Evolutionary conservation across 164 flowering plant species (phyloP).

Genomic region (Stephania japonica): DNA sequence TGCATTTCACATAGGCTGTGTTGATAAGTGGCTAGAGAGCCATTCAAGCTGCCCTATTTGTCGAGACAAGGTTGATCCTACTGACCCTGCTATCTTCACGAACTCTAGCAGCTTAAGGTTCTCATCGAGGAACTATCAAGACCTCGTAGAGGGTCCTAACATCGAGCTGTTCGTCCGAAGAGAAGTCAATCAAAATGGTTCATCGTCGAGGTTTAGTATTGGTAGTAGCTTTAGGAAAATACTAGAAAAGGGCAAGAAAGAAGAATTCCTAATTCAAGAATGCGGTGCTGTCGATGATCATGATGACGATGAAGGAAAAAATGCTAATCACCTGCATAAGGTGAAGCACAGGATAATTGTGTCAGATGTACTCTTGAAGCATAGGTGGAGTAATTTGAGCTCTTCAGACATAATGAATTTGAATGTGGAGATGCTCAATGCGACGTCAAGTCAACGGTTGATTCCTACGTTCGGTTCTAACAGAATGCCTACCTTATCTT

Average conservation of each 20-base stretch:
- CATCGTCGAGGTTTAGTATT: constrained; percentile 33
- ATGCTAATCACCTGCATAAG: constrained; percentile 28
- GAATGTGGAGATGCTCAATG: constrained; percentile 57
- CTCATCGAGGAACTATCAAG: constrained; percentile 29
- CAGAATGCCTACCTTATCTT: constrained; percentile 29
- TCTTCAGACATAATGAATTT: constrained; percentile 67
- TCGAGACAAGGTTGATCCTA: constrained; percentile 40
- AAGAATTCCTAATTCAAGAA: constrained; percentile 20
- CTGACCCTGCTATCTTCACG: constrained; percentile 34
- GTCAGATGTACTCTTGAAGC: constrained; percentile 55
- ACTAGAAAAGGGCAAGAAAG: constrained; percentile 12
- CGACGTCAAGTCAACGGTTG: constrained; percentile 23
- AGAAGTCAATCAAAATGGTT: constrained; percentile 14
- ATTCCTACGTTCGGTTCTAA: too few species aligned
- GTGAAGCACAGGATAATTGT: constrained; percentile 55
- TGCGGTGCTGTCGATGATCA: constrained; percentile 1
- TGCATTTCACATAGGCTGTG: constrained; percentile 76
- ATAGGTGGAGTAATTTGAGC: constrained; percentile 73
- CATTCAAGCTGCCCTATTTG: constrained; percentile 93
- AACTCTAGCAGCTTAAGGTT: constrained; percentile 54
- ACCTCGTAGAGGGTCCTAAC: constrained; percentile 33
- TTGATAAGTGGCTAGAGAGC: constrained; percentile 84
- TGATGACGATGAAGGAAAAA: not conserved
- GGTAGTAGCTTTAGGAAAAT: constrained; percentile 31
- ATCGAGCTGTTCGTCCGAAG: constrained; percentile 33